A percentile compares a stretch with the other conserved stretches of the same genome.
Evolutionary conservation across 2,329 filamentous ascomycete species (phyloP).

Genomic region (Aspergillus phoenicis): DNA sequence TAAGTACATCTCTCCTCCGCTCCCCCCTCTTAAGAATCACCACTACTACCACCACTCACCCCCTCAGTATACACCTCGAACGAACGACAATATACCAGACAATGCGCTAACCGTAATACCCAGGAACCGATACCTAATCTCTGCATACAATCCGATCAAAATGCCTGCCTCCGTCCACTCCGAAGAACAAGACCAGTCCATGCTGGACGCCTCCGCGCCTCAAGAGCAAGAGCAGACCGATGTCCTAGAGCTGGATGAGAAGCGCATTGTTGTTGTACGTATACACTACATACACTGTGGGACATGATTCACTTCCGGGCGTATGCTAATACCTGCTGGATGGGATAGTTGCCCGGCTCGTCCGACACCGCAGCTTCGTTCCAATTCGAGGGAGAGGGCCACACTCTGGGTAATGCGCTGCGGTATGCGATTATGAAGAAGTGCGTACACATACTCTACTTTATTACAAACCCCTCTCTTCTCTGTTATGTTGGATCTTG

Average conservation of each 20-base stretch:
- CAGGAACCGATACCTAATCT: neutral
- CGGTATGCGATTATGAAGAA: constrained; percentile 99
- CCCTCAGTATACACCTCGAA: neutral
- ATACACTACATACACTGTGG: neutral
- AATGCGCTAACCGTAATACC: neutral
- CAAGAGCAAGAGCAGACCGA: constrained; percentile 33
- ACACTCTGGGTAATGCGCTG: constrained; percentile 92
- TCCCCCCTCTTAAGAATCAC: neutral
- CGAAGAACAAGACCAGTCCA: constrained; percentile 45
- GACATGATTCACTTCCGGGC: too few species aligned
- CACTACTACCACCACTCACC: neutral
- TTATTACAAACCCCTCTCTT: too few species aligned
- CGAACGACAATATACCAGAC: too few species aligned
- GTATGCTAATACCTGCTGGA: too few species aligned
- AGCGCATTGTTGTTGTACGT: constrained; percentile 65
- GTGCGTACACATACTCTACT: constrained; percentile 53
- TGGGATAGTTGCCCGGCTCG: constrained; percentile 73
- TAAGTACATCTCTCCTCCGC: neutral
- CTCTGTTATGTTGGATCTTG: neutral
- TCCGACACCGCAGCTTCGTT: constrained; percentile 88
- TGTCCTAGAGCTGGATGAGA: constrained; percentile 41
- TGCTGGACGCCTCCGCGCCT: constrained; percentile 40
- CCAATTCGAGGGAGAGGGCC: constrained; percentile 89
- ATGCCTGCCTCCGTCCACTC: constrained; percentile 46
- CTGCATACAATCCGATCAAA: neutral